Evolutionary conservation across 495 filamentous ascomycete genomes (phyloP).

Genomic region (Podospora pseudoanserina): DNA sequence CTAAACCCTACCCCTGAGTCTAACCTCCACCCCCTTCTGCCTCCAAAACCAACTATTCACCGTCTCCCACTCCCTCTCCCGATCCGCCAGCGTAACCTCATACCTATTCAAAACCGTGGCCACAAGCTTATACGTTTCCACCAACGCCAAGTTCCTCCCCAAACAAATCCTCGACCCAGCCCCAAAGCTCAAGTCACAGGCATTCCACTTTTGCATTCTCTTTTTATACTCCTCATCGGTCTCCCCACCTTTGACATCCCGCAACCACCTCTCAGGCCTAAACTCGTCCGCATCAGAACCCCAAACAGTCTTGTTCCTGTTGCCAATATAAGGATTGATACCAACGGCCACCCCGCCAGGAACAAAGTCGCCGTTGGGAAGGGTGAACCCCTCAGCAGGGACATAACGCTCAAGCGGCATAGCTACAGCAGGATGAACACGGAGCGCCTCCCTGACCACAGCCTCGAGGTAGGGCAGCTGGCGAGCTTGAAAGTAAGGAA

Average conservation of each 20-base stretch:
- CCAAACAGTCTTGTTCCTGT: conserved; percentile 42
- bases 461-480: conserved; percentile 58
- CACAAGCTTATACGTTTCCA: conserved; percentile 64
- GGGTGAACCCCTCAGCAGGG: conserved; percentile 47
- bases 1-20: conserved; percentile 5
- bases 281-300: conserved; percentile 48
- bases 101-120: conserved; percentile 53
- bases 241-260: conserved; percentile 27
- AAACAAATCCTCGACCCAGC: conserved; percentile 59
- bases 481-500: conserved; percentile 20
- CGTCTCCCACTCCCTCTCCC: conserved; percentile 20
- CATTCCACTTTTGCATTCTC: conserved; percentile 22
- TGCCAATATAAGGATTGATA: conserved; percentile 32
- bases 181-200: conserved; percentile 49
- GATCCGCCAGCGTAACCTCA: conserved; percentile 38
- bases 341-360: conserved; percentile 42
- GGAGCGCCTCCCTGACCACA: conserved; percentile 61
- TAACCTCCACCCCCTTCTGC: conserved; percentile 18
- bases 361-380: conserved; percentile 52
- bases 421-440: conserved; percentile 54
- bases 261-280: conserved; percentile 48
- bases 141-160: conserved; percentile 57
- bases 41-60: conserved; percentile 15
- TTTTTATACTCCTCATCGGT: conserved; percentile 17
- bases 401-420: conserved; percentile 56